Conservation (phyloP, 2,329 filamentous ascomycete species). For the Fusarium austroafricanum region DNA sequence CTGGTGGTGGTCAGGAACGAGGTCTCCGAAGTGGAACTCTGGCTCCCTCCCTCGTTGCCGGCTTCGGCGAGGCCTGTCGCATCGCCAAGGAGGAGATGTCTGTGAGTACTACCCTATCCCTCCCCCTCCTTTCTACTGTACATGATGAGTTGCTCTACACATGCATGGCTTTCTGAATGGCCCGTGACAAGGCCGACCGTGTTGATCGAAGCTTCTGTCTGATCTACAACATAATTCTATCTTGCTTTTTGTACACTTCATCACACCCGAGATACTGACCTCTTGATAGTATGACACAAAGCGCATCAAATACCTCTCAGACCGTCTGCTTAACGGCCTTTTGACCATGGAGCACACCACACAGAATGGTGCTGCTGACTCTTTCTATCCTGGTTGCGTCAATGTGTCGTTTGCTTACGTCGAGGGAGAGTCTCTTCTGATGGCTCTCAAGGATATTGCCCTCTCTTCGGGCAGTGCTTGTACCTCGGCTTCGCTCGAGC, state of each 20-base stretch:
- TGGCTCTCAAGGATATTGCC: slow-evolving; percentile 98
- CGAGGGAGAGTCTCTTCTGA: slow-evolving; percentile 95
- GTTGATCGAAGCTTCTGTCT: slow-evolving; percentile 78
- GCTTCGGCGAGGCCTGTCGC: slow-evolving; percentile 94
- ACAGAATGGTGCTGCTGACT: slow-evolving; percentile 85
- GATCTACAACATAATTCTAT: slow-evolving; percentile 50
- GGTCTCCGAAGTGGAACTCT: slow-evolving; percentile 94
- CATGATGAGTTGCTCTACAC: slow-evolving; percentile 85
- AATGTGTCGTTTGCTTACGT: slow-evolving; percentile 99
- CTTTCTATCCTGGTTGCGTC: slow-evolving; percentile 95
- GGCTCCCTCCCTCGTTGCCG: slow-evolving; percentile 87
- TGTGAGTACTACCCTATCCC: slow-evolving; percentile 68
- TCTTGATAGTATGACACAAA: slow-evolving; percentile 85
- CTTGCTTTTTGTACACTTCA: slow-evolving; percentile 3
- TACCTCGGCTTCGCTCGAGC: slow-evolving; percentile 95
- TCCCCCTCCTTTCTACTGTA: slow-evolving; percentile 31
- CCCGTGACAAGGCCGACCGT: slow-evolving; percentile 68
- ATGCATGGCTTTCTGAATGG: slow-evolving; percentile 92
- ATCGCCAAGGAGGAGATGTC: slow-evolving; percentile 90
- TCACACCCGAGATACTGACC: slow-evolving; percentile 27
- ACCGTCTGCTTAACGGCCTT: slow-evolving; percentile 84
- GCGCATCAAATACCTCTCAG: slow-evolving; percentile 84
- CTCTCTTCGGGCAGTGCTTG: slow-evolving; percentile 96
- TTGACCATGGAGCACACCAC: slow-evolving; percentile 90
- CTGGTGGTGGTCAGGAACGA: slow-evolving; percentile 94